These are phyloP conservation scores for Paraphoma chrysanthemicola DNA, from an alignment of 2,329 filamentous ascomycete genomes.

Conservation along the genomic window DNA sequence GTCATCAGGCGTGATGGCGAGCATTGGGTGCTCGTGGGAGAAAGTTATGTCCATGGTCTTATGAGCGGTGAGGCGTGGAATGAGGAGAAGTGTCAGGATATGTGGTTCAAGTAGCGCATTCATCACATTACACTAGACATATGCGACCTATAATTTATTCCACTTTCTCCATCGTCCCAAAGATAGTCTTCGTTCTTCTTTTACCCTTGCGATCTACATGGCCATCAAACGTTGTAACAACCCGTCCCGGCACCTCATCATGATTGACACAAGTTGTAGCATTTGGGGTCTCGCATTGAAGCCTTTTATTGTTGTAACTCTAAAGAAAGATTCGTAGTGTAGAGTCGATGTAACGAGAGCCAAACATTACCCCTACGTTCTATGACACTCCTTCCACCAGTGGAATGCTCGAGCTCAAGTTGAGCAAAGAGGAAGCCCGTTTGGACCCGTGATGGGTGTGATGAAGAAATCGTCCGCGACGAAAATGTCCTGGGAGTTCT, in stretches of 20 bases:
- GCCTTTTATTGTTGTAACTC: background rate
- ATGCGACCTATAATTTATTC: too few relatives aligned
- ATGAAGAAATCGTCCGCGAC: background rate
- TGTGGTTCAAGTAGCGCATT: constrained; percentile 11
- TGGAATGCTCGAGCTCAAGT: too few relatives aligned
- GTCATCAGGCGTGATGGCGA: constrained; percentile 2
- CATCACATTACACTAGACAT: background rate
- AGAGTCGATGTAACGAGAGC: background rate
- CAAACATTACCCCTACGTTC: background rate
- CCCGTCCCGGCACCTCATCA: too few relatives aligned
- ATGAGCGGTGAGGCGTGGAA: constrained; percentile 18
- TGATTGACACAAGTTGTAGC: too few relatives aligned
- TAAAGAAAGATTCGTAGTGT: background rate
- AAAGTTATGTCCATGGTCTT: constrained; percentile 18
- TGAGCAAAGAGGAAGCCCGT: background rate
- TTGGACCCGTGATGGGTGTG: background rate
- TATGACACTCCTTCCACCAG: background rate
- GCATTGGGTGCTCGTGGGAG: constrained; percentile 11
- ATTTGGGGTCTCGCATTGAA: background rate
- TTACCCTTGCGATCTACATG: too few relatives aligned
- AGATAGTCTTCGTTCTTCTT: too few relatives aligned
- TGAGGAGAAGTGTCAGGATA: constrained; percentile 2
- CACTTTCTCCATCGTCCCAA: too few relatives aligned
- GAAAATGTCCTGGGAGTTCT: background rate
- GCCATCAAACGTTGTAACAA: too few relatives aligned